Base-by-base conservation (phyloP, 352 stramenopile genomes). In the Phytopythium mirpurense region DNA sequence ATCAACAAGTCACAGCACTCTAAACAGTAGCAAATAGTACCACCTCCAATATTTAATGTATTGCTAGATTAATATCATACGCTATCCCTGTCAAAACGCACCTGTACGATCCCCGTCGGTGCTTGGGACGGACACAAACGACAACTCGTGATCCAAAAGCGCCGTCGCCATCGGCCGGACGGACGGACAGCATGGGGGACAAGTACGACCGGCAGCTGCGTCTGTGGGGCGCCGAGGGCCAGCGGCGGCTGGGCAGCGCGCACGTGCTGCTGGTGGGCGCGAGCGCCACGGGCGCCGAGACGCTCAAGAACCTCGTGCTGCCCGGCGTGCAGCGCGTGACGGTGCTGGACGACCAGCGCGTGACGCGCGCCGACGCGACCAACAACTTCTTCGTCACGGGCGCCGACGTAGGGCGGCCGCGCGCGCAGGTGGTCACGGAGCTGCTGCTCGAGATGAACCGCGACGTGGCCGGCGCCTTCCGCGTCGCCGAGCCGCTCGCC, bases 131-230 rank as follows among this genome's bases (percentile, higher is more conserved):
- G n/a, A n/a, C n/a, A n/a, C n/a, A n/a, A n/a, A n/a, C n/a, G n/a
- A n/a, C n/a, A n/a, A n/a, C n/a, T n/a, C n/a, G n/a, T n/a, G n/a
- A n/a, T n/a, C n/a, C n/a, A n/a, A n/a, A n/a, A n/a, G n/a, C n/a
- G n/a, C n/a, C n/a, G n/a, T n/a, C n/a, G n/a, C n/a, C n/a, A n/a
- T n/a, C n/a, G n/a, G n/a, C n/a, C n/a, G n/a, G n/a, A n/a, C n/a
- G n/a, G n/a, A n/a, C n/a, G n/a, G n/a, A n/a, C n/a, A n/a, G n/a
- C n/a, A 76, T 72, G 64, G 63, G 60, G 37, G 85, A 98, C 77
- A 99, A 99, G 75, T 99, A 99, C 78, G 97, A 99, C 79, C 83
- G 97, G n/a, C 96, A 99, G 77, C 77, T 99, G 50, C 92, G 97
- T 26, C 83, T 99, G 19, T 99, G 97, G 97, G 96, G 96, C 37